Base-by-base conservation (phyloP, 305 asterid species). In the Rubia peregrina region DNA sequence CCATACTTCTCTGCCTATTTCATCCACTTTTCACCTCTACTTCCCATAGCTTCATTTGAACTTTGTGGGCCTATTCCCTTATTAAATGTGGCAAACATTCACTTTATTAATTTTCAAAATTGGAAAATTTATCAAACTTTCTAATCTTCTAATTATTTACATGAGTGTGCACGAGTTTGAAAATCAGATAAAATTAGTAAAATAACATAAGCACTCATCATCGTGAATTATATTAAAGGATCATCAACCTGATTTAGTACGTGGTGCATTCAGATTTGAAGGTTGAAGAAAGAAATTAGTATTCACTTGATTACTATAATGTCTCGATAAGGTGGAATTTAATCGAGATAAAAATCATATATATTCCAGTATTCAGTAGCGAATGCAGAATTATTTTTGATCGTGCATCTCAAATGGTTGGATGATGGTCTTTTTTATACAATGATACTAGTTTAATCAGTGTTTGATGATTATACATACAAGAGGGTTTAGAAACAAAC, bases 21-120 rank as follows among this genome's bases (percentile, higher is more conserved):
- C 64, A 68, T 77, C 83, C 90, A 83, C 90, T 81, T 79, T 86
- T 87, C 77, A 88, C 85, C 87, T 86, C 22, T 44, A 7, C 13
- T 44, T 44, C 13, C 49, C 5, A 22, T 21, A 19, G 36, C 16
- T 83, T 80, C 68, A 72, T 60, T 24, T 61, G 57, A 10, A 74
- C 74, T 88, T 82, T 77, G 87, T 86, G 87, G 91, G 79, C 70
- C 85, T 68, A 24, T 79, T 67, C 21, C 57, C 59, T 17, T 21
- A 51, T 51, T 7, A 17, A 51, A 51, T 51, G 9, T 51, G 22
- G 8, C 9, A 51, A 16, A 51, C 10, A 51, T 51, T 17, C 59
- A 51, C 59, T 51, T 51, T 51, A 16, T n/a, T 51, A 51, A 51
- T 51, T 17, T 16, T 51, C 59, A 51, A 51, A 51, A 51, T 1